A percentile compares a stretch with the other conserved stretches of the same genome.
These are phyloP conservation scores for Zygosaccharomyces kombuchaensis DNA, from an alignment of 805 yeast species.

Conservation along the genomic window DNA sequence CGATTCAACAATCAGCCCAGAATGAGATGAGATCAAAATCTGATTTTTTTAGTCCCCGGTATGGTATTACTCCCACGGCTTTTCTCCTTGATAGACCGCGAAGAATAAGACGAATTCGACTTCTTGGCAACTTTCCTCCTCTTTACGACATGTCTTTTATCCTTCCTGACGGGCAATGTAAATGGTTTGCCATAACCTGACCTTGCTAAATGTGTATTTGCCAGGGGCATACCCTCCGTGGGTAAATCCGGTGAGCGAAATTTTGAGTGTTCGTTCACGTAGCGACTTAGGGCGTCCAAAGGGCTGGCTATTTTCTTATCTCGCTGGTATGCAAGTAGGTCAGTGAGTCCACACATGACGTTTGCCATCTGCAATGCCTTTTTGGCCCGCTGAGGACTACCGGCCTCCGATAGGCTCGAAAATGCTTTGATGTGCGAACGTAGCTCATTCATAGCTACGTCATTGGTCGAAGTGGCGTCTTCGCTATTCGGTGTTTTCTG, in stretches of 20 bases:
- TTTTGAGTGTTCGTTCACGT: slow-evolving; percentile 19
- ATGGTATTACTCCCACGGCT: slow-evolving; percentile 10
- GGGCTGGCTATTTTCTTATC: slow-evolving; percentile 50
- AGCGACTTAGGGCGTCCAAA: slow-evolving; percentile 47
- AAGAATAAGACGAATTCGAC: slow-evolving; percentile 7
- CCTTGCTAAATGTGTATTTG: not conserved
- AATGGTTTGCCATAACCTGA: not conserved
- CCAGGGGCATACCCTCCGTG: not conserved
- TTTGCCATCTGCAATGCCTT: slow-evolving; percentile 72
- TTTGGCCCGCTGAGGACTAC: slow-evolving; percentile 62
- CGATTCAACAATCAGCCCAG: not conserved
- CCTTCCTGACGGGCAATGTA: not conserved
- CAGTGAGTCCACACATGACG: slow-evolving; percentile 66
- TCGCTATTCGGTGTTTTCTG: not conserved
- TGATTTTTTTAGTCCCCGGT: slow-evolving; percentile 17
- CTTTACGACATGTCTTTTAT: slow-evolving; percentile 1
- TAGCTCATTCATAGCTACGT: slow-evolving; percentile 27
- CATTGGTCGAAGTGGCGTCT: slow-evolving; percentile 6
- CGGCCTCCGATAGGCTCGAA: slow-evolving; percentile 49
- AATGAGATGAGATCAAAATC: slow-evolving; percentile 5
- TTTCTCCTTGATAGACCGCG: not conserved
- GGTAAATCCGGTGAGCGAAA: not conserved
- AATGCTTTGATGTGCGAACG: slow-evolving; percentile 43
- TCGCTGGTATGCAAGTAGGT: slow-evolving; percentile 56
- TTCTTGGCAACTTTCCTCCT: slow-evolving; percentile 9